Percentiles rank a stretch among this genome's conserved stretches.
phyloP scores from a whole-genome alignment of 305 asterid species.

The Fraxinus sp. region DNA sequence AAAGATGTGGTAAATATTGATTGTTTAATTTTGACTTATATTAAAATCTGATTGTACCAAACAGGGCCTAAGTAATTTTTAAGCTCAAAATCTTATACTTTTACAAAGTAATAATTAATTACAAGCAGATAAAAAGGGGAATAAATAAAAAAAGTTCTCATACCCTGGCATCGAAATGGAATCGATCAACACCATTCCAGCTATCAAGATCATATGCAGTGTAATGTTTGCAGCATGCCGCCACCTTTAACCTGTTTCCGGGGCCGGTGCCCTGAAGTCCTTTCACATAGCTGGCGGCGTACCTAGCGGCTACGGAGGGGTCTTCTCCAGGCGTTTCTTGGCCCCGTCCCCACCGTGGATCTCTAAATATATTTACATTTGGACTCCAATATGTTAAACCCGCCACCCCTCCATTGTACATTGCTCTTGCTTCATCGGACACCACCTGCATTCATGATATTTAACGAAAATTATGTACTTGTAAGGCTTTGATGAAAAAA shows the following conservation, averaged over 20 bases:
- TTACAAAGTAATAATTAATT: not conserved
- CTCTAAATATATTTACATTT: conserved; percentile 68
- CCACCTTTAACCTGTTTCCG: conserved; percentile 49
- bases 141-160: not conserved
- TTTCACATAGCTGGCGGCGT: conserved; percentile 55
- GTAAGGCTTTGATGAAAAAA: not conserved
- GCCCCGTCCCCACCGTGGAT: conserved; percentile 77
- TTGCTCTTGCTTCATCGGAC: conserved; percentile 71
- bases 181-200: conserved; percentile 61
- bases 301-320: conserved; percentile 46
- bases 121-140: not conserved
- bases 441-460: conserved; percentile 45
- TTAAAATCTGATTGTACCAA: too few relatives aligned
- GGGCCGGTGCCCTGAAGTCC: conserved; percentile 54
- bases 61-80: not conserved
- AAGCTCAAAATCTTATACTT: not conserved
- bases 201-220: conserved; percentile 70
- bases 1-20: too few relatives aligned
- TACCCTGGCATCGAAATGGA: conserved; percentile 71
- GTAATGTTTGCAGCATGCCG: conserved; percentile 76
- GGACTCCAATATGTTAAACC: conserved; percentile 78
- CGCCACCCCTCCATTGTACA: conserved; percentile 68
- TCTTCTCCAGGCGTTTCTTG: conserved; percentile 80
- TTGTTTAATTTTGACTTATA: too few relatives aligned
- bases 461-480: not conserved